phyloP scores from a whole-genome alignment of 192 early-diverging fungal species.

The Diversispora epigaea region DNA sequence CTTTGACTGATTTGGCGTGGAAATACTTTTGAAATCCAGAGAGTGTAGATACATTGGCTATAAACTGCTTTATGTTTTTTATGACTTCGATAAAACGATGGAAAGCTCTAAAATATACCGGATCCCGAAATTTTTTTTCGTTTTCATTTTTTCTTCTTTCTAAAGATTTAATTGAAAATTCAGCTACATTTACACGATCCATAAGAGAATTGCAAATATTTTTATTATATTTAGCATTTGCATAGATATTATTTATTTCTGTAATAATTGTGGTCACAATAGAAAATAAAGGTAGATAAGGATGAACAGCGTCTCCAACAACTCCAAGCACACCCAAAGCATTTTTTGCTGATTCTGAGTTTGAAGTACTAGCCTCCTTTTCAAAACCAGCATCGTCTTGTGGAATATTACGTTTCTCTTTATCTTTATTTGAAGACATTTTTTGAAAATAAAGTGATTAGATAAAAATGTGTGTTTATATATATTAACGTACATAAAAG shows the following conservation, averaged over 20 bases:
- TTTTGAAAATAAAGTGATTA: too few relatives aligned
- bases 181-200: neutral
- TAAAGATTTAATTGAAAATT: neutral
- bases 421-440: too few relatives aligned
- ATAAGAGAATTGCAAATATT: conserved; percentile 1
- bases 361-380: too few relatives aligned
- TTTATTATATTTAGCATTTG: neutral
- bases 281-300: too few relatives aligned
- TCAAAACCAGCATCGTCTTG: too few relatives aligned
- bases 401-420: too few relatives aligned
- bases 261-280: too few relatives aligned
- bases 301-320: neutral
- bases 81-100: neutral
- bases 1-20: neutral
- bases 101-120: neutral
- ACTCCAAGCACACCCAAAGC: neutral
- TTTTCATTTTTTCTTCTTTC: conserved; percentile 8
- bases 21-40: conserved; percentile 6
- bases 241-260: too few relatives aligned
- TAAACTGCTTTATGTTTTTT: conserved; percentile 11
- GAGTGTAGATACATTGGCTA: neutral
- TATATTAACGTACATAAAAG: too few relatives aligned
- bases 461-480: too few relatives aligned
- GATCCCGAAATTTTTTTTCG: neutral
- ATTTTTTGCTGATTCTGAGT: too few relatives aligned